These are phyloP conservation scores for Litsea cubeba DNA, from an alignment of 164 flowering plant genomes.

Conservation along the genomic window DNA sequence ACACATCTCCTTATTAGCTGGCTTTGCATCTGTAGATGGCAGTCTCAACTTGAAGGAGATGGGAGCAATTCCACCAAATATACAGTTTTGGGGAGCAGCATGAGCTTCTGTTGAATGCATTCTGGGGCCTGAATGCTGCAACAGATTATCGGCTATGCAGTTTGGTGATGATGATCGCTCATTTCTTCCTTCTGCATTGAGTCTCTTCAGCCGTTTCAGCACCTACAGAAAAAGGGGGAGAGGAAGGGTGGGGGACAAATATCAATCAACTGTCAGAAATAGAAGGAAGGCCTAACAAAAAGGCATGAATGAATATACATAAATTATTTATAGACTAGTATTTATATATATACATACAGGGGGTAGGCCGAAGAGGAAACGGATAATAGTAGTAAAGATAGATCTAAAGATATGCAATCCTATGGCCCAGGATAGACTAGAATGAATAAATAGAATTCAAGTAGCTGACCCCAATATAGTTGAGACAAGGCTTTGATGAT, in stretches of 20 bases:
- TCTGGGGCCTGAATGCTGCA: neutral
- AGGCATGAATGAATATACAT: too few species aligned
- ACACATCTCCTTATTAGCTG: conserved; percentile 15
- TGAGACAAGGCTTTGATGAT: too few species aligned
- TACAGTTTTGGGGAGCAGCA: conserved; percentile 25
- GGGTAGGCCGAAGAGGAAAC: too few species aligned
- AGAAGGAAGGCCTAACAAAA: neutral
- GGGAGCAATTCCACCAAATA: conserved; percentile 31
- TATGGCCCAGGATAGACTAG: too few species aligned
- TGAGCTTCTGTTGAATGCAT: conserved; percentile 25
- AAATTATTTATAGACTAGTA: too few species aligned
- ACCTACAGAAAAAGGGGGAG: conserved; percentile 34
- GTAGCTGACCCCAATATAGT: too few species aligned
- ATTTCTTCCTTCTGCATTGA: conserved; percentile 30
- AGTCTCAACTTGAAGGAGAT: conserved; percentile 39
- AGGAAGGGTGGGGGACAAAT: neutral
- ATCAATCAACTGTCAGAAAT: neutral
- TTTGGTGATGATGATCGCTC: conserved; percentile 24
- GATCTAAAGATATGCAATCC: too few species aligned
- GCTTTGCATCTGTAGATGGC: neutral
- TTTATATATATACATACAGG: too few species aligned
- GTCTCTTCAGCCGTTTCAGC: conserved; percentile 55
- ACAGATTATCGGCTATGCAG: conserved; percentile 18
- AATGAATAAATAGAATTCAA: too few species aligned
- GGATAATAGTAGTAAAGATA: too few species aligned